These are phyloP conservation scores for Homolaphlyctis polyrhiza DNA, from an alignment of 371 early-diverging fungal genomes.

Conservation along the genomic window DNA sequence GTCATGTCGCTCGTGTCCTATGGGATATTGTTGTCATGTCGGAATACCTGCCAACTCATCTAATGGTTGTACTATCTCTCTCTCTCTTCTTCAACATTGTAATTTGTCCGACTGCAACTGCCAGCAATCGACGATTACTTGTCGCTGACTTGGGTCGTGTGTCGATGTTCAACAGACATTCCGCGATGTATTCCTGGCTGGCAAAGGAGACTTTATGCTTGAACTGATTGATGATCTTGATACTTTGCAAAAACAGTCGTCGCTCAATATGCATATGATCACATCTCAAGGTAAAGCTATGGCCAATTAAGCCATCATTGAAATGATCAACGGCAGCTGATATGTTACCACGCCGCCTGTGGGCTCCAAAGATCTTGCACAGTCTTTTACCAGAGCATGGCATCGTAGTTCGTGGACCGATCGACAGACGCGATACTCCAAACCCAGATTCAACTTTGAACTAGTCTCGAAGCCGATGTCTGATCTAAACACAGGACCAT, in stretches of 20 bases:
- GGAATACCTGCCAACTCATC: constrained; percentile 48
- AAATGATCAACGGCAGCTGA: no score
- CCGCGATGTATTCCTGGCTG: constrained; percentile 59
- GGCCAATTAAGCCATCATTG: no score
- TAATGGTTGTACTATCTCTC: constrained; percentile 22
- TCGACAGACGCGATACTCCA: neutral
- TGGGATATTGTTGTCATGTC: constrained; percentile 66
- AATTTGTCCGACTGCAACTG: neutral
- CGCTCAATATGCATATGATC: neutral
- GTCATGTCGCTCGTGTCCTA: constrained; percentile 59
- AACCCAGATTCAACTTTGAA: neutral
- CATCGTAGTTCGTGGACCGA: neutral
- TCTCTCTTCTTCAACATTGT: neutral
- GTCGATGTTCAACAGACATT: constrained; percentile 37
- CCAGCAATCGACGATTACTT: neutral
- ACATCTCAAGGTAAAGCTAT: neutral
- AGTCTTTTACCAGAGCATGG: neutral
- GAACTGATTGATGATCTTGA: constrained; percentile 58
- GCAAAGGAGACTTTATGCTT: constrained; percentile 64
- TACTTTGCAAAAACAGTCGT: constrained; percentile 21
- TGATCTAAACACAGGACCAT: no score
- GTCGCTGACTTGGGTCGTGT: neutral
- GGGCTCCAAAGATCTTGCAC: neutral
- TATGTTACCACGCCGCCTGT: no score
- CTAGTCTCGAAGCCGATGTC: no score